Percentiles rank a stretch among this genome's conserved stretches.
Conservation (phyloP, 306 rosid species). For the Quercus dentata region DNA sequence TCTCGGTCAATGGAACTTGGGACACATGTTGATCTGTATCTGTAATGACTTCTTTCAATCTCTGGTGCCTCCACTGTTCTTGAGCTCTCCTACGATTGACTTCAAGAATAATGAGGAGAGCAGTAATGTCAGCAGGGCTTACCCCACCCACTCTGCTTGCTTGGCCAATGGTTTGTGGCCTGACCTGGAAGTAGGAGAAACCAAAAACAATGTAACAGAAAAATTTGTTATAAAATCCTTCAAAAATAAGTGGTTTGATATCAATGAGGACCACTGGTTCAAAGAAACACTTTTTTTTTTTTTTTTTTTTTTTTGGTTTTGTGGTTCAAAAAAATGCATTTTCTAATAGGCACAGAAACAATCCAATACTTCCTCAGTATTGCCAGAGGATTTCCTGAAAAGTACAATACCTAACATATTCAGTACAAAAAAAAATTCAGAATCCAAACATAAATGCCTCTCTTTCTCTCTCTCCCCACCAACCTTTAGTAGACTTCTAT, state of each 20-base stretch:
- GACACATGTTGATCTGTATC: slow-evolving; percentile 37
- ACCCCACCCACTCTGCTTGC: slow-evolving; percentile 98
- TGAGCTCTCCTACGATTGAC: slow-evolving; percentile 65
- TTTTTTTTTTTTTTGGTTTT: too few species aligned
- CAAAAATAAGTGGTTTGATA: neutral
- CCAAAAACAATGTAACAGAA: neutral
- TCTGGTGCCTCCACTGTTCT: slow-evolving; percentile 54
- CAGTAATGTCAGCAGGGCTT: slow-evolving; percentile 94
- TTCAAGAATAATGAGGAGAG: slow-evolving; percentile 85
- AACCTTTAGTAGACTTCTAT: neutral
- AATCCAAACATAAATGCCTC: too few species aligned
- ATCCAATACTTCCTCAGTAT: neutral
- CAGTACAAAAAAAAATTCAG: too few species aligned
- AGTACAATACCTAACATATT: too few species aligned
- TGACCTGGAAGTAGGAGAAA: slow-evolving; percentile 35
- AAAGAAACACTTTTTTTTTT: neutral
- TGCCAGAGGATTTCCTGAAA: neutral
- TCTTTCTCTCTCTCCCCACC: too few species aligned
- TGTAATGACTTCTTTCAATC: slow-evolving; percentile 38
- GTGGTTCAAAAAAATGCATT: neutral
- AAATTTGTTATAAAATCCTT: neutral
- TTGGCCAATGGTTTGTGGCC: slow-evolving; percentile 84
- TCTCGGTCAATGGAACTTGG: slow-evolving; percentile 49
- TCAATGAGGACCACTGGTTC: neutral
- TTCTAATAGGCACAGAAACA: neutral